A percentile compares a stretch with the other conserved stretches of the same genome.
phyloP scores from a whole-genome alignment of 306 rosid genomes.

The Purshia tridentata region DNA sequence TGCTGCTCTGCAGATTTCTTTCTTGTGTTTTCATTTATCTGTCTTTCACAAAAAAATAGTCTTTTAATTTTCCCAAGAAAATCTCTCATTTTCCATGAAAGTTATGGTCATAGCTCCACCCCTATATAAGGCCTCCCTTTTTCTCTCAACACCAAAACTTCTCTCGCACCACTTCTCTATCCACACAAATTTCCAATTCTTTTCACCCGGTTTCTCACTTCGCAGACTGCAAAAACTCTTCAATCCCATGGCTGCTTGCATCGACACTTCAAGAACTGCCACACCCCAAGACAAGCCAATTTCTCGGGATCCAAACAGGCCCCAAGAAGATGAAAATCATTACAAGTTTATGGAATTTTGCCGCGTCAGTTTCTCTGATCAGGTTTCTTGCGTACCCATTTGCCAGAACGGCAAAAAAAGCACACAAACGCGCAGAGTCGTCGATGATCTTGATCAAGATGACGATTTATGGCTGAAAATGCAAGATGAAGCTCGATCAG shows the following conservation, averaged over 20 bases:
- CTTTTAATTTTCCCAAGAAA: background rate
- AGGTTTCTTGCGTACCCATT: slow-evolving; percentile 33
- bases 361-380: slow-evolving; percentile 40
- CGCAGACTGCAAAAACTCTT: slow-evolving; percentile 3
- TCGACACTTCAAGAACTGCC: slow-evolving; percentile 30
- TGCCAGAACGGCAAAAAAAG: slow-evolving; percentile 23
- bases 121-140: slow-evolving; percentile 14
- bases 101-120: slow-evolving; percentile 5
- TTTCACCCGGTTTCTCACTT: slow-evolving; percentile 18
- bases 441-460: slow-evolving; percentile 22
- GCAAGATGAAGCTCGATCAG: slow-evolving; percentile 61
- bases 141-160: slow-evolving; percentile 22
- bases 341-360: slow-evolving; percentile 27
- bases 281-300: slow-evolving; percentile 29
- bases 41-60: too few species aligned
- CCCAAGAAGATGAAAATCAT: slow-evolving; percentile 23
- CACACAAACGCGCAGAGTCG: slow-evolving; percentile 24
- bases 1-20: too few species aligned
- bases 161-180: slow-evolving; percentile 9
- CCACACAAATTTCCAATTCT: slow-evolving; percentile 20
- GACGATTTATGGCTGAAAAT: slow-evolving; percentile 55
- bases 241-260: slow-evolving; percentile 50
- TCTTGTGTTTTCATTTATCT: background rate
- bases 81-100: slow-evolving; percentile 29
- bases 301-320: slow-evolving; percentile 43